Base-by-base conservation (phyloP, 2,329 filamentous ascomycete genomes). In the Aspergillus glaucus region DNA sequence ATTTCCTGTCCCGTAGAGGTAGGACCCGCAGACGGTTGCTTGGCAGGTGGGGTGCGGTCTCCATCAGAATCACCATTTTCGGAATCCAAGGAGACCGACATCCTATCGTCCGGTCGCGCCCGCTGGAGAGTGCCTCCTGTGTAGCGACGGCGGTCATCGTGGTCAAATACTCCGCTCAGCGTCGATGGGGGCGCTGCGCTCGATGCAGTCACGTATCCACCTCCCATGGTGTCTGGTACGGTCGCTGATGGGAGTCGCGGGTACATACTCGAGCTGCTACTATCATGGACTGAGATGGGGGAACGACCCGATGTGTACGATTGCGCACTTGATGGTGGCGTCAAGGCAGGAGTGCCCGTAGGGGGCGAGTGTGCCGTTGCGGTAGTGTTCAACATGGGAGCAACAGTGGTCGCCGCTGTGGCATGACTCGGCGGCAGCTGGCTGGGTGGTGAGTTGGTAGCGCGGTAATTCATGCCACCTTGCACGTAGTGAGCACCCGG, bases 401-500 rank as follows among this genome's bases (percentile, higher is more conserved):
- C 55, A 48, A 65, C 59, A 44, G 68, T 66, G 57, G 63, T 66
- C 49, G 61, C 66, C 49, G 39, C 39, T 14, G 59, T 66, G 55
- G 67, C 64, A 61, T 73, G 72, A 62, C 61, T 63, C 10, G 71
- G 63, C 28, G 69, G 65, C 49, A 74, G 56, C 55, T 73, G 67
- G 42, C 65, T 63, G 45, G 71, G 71, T 50, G 80, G 80, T 45
- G 80, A 82, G 62, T 82, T 72, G 58, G 78, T 82, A 7, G 76
- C 73, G 46, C 80, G 77, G 63, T 79, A 80, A 54, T 67, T 70
- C 50, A 76, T 66, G 43, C 70, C 70, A 44, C 70, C 69, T 52
- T 78, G 77, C 15, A 82, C 72, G 61, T 86, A 84, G 64, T 89
- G 85, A 14, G 80, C 74, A 51, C 84, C 84, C 45, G 87, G 82